Conservation (phyloP, 768 basidiomycete genomes). For the Boletus insuetus region DNA sequence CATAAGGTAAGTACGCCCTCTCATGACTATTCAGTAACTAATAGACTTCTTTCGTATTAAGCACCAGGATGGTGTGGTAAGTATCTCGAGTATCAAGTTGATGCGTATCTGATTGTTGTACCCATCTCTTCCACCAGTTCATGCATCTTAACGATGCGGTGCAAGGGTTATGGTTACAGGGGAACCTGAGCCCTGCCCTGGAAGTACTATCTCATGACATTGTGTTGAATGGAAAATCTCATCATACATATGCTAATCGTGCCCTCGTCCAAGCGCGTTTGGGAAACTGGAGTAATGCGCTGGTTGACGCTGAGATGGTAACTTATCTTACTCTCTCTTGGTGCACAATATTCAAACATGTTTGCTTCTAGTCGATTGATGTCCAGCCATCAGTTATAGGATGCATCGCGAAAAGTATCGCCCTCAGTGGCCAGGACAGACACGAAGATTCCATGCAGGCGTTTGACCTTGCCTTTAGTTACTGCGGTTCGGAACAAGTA, state of each 20-base stretch:
- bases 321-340: not conserved
- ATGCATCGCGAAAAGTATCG: slow-evolving; percentile 14
- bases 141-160: slow-evolving; percentile 1
- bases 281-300: not conserved
- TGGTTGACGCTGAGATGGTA: slow-evolving; percentile 15
- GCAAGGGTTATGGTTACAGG: slow-evolving; percentile 5
- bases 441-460: slow-evolving; percentile 16
- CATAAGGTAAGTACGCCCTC: not conserved
- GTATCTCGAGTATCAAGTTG: not conserved
- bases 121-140: slow-evolving; percentile 2
- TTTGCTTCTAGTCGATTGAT: slow-evolving; percentile 4
- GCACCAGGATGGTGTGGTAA: slow-evolving; percentile 1
- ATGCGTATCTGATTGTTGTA: not conserved
- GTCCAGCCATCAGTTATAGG: slow-evolving; percentile 13
- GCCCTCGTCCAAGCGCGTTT: slow-evolving; percentile 11
- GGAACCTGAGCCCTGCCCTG: not conserved
- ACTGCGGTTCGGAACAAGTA: slow-evolving; percentile 2
- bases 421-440: slow-evolving; percentile 7
- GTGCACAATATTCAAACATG: not conserved
- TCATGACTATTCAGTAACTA: not conserved
- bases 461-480: slow-evolving; percentile 14
- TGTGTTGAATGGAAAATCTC: not conserved
- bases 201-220: slow-evolving; percentile 12
- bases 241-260: slow-evolving; percentile 7
- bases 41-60: not conserved